Base-by-base conservation (phyloP, 495 filamentous ascomycete species). In the Umbilicaria muhlenbergii region DNA sequence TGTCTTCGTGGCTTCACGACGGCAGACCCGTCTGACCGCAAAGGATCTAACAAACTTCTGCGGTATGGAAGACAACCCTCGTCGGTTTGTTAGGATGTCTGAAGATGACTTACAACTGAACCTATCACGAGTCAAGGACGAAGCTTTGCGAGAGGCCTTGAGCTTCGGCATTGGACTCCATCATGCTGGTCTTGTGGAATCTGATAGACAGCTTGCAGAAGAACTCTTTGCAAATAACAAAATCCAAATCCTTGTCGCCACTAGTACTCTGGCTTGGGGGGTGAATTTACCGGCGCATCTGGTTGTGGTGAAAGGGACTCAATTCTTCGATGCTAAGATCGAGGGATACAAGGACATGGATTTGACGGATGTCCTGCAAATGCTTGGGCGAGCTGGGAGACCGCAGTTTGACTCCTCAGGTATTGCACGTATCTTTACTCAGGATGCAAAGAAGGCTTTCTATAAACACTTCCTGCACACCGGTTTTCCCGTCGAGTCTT, bases 381-480 rank as follows among this genome's bases (percentile, higher is more conserved):
- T 99, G 91, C 69, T 99, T 19, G 91, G 91, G 44, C 81, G 91
- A 61, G 91, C 91, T 15, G 91, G 91, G 12, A 81, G 91, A 43
- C 91, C 91, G 12, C 91, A 99, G 57, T 99, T 99, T 57, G 91
- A 99, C 54, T 78, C 78, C 38, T 91, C 87, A 0, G 91, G 92
- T 48, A 89, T 96, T 50, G 91, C 92, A 10, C 77, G 87, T 24
- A 96, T 99, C 50, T 93, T 96, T 61, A 96, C 92, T 0, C 87
- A 99, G 54, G 89, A 96, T 46, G 66, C 87, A 11, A 99, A 96
- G 68, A 99, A 99, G 61, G 84, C 86, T n/a, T 99, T 96, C 63
- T 99, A 99, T 65, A 99, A 96, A 67, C 88, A 99, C 64, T 99
- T 99, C 58, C 59, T 99, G 37, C 91, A 99, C 55, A 96, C 92